These are phyloP conservation scores for Harrya chromipes DNA, from an alignment of 768 basidiomycete species.

Conservation along the genomic window DNA sequence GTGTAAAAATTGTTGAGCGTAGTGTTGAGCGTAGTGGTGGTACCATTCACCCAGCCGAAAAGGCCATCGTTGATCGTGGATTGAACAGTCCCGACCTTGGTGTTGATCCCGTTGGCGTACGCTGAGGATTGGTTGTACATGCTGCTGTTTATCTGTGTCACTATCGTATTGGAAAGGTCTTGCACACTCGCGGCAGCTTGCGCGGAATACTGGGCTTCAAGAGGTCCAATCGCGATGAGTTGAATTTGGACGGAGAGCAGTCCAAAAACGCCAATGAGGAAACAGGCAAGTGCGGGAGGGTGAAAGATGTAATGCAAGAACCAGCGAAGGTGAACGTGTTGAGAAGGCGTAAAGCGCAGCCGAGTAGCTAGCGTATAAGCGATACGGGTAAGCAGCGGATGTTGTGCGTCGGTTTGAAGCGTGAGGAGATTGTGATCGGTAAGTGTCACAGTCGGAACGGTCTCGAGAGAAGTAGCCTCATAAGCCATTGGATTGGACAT, in stretches of 20 bases:
- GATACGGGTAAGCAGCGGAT: constrained; percentile 71
- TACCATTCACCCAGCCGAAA: constrained; percentile 94
- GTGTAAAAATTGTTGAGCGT: constrained; percentile 86
- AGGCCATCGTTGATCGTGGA: constrained; percentile 78
- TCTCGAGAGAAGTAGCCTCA: constrained; percentile 31
- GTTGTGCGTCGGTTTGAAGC: constrained; percentile 62
- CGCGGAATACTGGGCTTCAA: constrained; percentile 64
- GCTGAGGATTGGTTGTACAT: constrained; percentile 77
- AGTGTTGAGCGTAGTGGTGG: constrained; percentile 81
- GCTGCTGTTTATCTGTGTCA: constrained; percentile 71
- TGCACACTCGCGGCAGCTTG: constrained; percentile 58
- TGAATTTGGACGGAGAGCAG: constrained; percentile 85
- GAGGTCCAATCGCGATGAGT: constrained; percentile 70
- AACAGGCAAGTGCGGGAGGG: constrained; percentile 83
- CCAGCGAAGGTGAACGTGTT: constrained; percentile 77
- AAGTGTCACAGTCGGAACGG: constrained; percentile 53
- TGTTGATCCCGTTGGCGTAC: constrained; percentile 79
- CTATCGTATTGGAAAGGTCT: constrained; percentile 70
- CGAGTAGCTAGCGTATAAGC: constrained; percentile 49
- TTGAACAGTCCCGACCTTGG: constrained; percentile 66
- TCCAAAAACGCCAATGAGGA: constrained; percentile 92
- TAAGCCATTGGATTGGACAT: constrained; percentile 62
- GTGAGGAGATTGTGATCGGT: constrained; percentile 78
- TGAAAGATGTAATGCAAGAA: constrained; percentile 91
- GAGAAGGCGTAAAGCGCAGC: constrained; percentile 54